phyloP scores from a whole-genome alignment of 306 rosid genomes.

The Nissolia schottii region DNA sequence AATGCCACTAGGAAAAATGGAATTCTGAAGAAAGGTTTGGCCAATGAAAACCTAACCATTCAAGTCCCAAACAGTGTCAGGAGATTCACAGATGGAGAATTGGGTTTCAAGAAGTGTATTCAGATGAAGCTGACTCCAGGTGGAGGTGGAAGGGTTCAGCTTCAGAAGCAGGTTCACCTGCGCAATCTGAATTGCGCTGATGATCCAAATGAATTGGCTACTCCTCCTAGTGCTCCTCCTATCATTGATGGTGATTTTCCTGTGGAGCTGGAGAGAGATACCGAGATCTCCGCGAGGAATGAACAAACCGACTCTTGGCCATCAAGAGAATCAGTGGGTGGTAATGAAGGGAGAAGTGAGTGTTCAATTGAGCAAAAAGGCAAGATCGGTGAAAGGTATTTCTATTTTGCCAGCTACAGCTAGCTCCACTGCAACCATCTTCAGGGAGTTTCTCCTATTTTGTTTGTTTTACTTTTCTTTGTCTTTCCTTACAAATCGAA shows the following conservation, averaged over 20 bases:
- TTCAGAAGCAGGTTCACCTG: slow-evolving; percentile 41
- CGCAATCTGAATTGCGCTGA: slow-evolving; percentile 35
- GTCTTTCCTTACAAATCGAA: neutral
- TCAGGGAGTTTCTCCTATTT: neutral
- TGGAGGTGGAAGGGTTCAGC: slow-evolving; percentile 28
- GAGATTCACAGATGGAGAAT: slow-evolving; percentile 63
- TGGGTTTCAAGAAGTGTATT: slow-evolving; percentile 40
- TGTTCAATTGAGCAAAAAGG: slow-evolving; percentile 36
- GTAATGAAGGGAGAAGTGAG: slow-evolving; percentile 43
- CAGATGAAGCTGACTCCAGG: slow-evolving; percentile 53
- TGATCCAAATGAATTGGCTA: slow-evolving; percentile 60
- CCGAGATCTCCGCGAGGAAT: slow-evolving; percentile 28
- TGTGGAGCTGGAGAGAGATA: slow-evolving; percentile 7
- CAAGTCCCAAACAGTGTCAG: slow-evolving; percentile 58
- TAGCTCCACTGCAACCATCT: neutral
- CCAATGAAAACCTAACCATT: slow-evolving; percentile 52
- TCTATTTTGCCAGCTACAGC: neutral
- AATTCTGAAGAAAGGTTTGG: slow-evolving; percentile 51
- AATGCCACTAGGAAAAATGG: slow-evolving; percentile 9
- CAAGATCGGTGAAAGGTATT: slow-evolving; percentile 52
- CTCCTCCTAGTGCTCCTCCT: slow-evolving; percentile 99
- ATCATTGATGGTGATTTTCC: slow-evolving; percentile 43
- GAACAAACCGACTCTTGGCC: slow-evolving; percentile 37
- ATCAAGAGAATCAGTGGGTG: slow-evolving; percentile 39
- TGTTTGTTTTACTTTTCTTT: neutral